Evolutionary conservation across 2,329 filamentous ascomycete species (phyloP).

Genomic region (Microcyclosporella mali): DNA sequence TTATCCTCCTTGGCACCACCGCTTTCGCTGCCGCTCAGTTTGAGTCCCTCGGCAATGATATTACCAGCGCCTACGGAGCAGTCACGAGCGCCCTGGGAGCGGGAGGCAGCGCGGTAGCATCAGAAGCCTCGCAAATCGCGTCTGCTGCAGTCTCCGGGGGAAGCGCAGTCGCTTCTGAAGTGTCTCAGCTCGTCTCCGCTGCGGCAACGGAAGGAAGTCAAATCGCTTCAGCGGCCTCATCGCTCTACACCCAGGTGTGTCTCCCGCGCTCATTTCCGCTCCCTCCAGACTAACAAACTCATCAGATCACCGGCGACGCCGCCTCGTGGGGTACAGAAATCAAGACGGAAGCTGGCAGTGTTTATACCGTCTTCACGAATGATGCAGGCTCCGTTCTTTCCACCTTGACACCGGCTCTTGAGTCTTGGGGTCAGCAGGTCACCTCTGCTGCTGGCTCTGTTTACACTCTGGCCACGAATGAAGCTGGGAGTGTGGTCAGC

Average conservation of each 20-base stretch:
- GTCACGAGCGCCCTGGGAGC: not conserved
- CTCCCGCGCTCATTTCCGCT: no score
- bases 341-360: constrained; percentile 10
- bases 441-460: constrained; percentile 10
- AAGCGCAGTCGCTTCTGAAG: not conserved
- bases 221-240: constrained; percentile 5
- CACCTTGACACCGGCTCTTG: constrained; percentile 18
- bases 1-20: constrained; percentile 3
- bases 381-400: constrained; percentile 11
- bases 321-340: constrained; percentile 2
- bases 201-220: constrained; percentile 10
- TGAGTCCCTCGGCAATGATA: not conserved
- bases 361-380: constrained; percentile 12
- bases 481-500: constrained; percentile 13
- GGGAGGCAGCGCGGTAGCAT: not conserved
- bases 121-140: constrained; percentile 10
- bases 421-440: constrained; percentile 1
- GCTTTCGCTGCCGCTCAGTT: not conserved
- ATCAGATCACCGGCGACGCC: constrained; percentile 6
- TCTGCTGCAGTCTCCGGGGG: constrained; percentile 6
- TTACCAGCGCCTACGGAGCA: constrained; percentile 2
- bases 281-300: no score
- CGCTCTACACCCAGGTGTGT: no score
- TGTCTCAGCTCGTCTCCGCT: not conserved
- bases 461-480: constrained; percentile 11